A percentile compares a stretch with the other conserved stretches of the same genome.
Evolutionary conservation across 23 red algal genomes (phyloP).

Genomic region (Cyanidium caldarium): DNA sequence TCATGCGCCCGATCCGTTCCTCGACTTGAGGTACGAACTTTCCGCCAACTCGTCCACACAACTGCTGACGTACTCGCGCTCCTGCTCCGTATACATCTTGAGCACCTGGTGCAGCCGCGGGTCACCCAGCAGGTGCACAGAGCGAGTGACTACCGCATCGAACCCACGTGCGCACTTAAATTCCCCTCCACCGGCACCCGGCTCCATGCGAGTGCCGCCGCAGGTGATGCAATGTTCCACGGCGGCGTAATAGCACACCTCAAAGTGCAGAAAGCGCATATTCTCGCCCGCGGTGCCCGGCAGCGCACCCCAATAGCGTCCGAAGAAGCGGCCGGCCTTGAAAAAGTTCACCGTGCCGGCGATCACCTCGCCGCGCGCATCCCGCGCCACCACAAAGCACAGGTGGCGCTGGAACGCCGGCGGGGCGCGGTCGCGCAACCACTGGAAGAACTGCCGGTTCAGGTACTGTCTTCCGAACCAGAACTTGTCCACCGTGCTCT

Average conservation of each 20-base stretch:
- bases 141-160: constrained; percentile 31
- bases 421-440: constrained; percentile 11
- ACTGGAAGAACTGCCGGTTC: constrained; percentile 28
- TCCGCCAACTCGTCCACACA: too few relatives aligned
- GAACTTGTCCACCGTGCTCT: constrained; percentile 42
- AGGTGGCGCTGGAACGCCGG: not conserved
- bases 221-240: constrained; percentile 54
- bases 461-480: constrained; percentile 63
- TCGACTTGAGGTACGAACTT: too few relatives aligned
- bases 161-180: constrained; percentile 77
- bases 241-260: constrained; percentile 66
- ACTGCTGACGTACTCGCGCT: constrained; percentile 20
- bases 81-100: constrained; percentile 12
- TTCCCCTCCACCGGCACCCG: constrained; percentile 75
- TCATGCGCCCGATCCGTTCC: too few relatives aligned
- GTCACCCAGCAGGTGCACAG: constrained; percentile 50
- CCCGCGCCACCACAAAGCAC: not conserved
- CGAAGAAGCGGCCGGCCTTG: constrained; percentile 47
- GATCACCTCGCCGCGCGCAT: not conserved
- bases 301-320: constrained; percentile 74
- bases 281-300: too few relatives aligned
- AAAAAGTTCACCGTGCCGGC: constrained; percentile 25
- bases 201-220: constrained; percentile 47
- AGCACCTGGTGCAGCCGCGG: constrained; percentile 19
- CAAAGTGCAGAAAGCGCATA: constrained; percentile 63